A percentile compares a stretch with the other conserved stretches of the same genome.
Conservation (phyloP, 2,329 filamentous ascomycete genomes). For the Dactylellina leptospora region DNA sequence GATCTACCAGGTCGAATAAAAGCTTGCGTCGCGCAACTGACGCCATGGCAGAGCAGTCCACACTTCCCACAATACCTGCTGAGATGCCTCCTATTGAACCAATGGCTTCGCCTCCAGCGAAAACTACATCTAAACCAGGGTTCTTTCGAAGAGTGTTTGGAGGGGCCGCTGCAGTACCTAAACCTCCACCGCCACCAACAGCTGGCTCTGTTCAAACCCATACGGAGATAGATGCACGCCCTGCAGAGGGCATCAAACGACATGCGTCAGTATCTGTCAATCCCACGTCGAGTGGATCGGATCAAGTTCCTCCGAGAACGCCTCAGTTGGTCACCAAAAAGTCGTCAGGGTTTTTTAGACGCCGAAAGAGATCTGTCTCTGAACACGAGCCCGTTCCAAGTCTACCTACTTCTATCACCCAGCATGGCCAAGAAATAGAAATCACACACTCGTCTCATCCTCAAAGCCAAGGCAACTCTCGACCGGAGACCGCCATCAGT, state of each 20-base stretch:
- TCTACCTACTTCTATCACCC: constrained; percentile 62
- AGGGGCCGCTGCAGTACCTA: constrained; percentile 56
- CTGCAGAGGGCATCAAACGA: constrained; percentile 51
- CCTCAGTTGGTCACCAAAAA: constrained; percentile 71
- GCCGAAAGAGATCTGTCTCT: constrained; percentile 86
- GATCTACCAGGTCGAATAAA: constrained; percentile 57
- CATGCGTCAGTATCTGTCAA: constrained; percentile 41
- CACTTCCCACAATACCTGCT: constrained; percentile 58
- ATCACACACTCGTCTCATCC: constrained; percentile 86
- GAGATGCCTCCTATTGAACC: constrained; percentile 60
- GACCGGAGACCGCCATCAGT: constrained; percentile 36
- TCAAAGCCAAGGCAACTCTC: constrained; percentile 63
- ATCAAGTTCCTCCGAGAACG: constrained; percentile 60
- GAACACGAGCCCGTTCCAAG: constrained; percentile 71
- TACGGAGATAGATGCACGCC: constrained; percentile 28
- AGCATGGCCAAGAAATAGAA: constrained; percentile 75
- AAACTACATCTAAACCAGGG: constrained; percentile 75
- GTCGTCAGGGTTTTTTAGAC: constrained; percentile 92
- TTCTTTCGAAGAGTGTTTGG: constrained; percentile 96
- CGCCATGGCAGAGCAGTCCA: constrained; percentile 46
- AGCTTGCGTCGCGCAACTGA: constrained; percentile 53
- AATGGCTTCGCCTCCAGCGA: constrained; percentile 59
- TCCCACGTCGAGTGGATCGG: constrained; percentile 61
- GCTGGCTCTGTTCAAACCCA: constrained; percentile 17
- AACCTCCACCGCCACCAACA: constrained; percentile 54